Base-by-base conservation (phyloP, 495 filamentous ascomycete species). In the Aspergillus diversus region DNA sequence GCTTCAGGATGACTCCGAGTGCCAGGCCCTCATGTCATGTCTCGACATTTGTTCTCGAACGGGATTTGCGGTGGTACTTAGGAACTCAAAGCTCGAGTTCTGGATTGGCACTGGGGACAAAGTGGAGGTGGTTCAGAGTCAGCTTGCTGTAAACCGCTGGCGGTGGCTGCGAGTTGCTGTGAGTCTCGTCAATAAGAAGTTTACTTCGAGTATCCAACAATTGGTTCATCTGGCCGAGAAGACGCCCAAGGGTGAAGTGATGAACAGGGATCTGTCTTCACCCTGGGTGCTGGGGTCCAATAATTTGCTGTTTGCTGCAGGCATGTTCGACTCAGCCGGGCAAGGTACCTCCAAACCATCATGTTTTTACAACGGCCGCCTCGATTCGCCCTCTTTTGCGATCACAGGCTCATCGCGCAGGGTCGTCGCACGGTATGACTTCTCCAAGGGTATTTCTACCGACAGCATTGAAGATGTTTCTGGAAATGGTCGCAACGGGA, bases 301-400 rank as follows among this genome's bases (percentile, higher is more conserved):
- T 39, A 1, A 1, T 1, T 4, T 39, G 37, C 37, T 39, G 3
- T 39, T 39, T 3, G 37, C 37, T 3, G 37, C 37, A 1, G 37
- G 37, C 37, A 39, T 39, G 37, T 39, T 39, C 37, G 37, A 39
- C 37, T 39, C 37, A 1, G 4, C 37, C 3, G 7, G 37, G 1
- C 37, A 39, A 39, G 37, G 1, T 13, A 39, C 8, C 37, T 39
- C 37, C 37, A 7, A 13, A 3, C 37, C 37, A 7, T 39, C 13
- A 39, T 39, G 37, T 6, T 46, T 57, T n/a, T 57, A 43, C 21
- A 57, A 57, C 35, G 55, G 55, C 16, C 55, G 55, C 27, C 31
- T 57, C 12, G 55, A 46, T 17, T 57, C 55, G 15, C 55, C 37
- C 13, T 39, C 37, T 3, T 39, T 39, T 7, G 4, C 37, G 8